A percentile compares a stretch with the other conserved stretches of the same genome.
phyloP scores from a whole-genome alignment of 148 eudicot species.

The Nyssa sinensis region DNA sequence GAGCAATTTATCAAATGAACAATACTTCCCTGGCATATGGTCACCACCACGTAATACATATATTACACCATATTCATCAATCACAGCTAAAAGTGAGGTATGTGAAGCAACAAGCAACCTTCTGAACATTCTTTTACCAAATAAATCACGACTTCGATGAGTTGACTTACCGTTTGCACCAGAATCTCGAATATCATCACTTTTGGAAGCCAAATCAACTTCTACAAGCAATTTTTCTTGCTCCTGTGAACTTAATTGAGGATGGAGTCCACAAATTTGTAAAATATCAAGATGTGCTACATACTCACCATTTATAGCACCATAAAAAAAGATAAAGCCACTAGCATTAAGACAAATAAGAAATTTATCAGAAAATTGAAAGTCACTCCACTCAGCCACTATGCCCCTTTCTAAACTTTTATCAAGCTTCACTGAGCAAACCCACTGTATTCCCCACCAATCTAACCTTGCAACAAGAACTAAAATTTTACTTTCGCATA shows the following conservation, averaged over 20 bases:
- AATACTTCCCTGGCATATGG: conserved; percentile 44
- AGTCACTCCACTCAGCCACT: conserved; percentile 74
- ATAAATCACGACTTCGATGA: conserved; percentile 20
- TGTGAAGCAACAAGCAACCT: conserved; percentile 62
- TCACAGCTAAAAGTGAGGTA: conserved; percentile 59
- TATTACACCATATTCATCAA: conserved; percentile 70
- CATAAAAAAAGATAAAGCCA: conserved; percentile 60
- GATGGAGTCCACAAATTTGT: conserved; percentile 41
- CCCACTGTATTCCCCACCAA: conserved; percentile 70
- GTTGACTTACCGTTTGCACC: conserved; percentile 2
- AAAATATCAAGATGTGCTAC: conserved; percentile 47
- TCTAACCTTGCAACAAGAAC: conserved; percentile 57
- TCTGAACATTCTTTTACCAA: conserved; percentile 44
- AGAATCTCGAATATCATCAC: conserved; percentile 17
- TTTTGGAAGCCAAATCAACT: conserved; percentile 19
- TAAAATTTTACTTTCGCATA: conserved; percentile 27
- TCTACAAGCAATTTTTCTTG: conserved; percentile 23
- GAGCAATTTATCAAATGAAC: conserved; percentile 36
- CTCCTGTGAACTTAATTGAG: conserved; percentile 21
- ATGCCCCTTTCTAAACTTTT: conserved; percentile 32
- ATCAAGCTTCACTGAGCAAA: conserved; percentile 62
- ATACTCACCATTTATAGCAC: conserved; percentile 60
- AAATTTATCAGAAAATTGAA: conserved; percentile 63
- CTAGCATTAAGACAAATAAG: conserved; percentile 70
- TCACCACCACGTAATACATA: conserved; percentile 48